Evolutionary conservation across 164 flowering plant species (phyloP).

Genomic region (Aristolochia contorta): DNA sequence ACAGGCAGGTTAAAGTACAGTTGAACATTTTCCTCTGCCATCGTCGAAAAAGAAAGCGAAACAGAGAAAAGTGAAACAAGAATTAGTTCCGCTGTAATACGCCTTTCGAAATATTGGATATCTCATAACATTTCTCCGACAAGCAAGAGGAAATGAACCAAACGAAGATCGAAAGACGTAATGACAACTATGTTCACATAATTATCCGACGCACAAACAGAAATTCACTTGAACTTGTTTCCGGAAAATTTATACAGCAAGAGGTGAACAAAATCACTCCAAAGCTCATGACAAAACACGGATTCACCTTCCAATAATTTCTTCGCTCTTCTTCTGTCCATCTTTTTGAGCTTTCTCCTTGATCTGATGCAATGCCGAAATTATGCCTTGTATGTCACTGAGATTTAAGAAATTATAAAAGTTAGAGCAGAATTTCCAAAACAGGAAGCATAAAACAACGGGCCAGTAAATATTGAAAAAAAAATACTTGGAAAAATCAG

Average conservation of each 20-base stretch:
- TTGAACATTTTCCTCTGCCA: too few relatives aligned
- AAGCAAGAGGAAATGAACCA: too few relatives aligned
- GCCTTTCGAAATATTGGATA: too few relatives aligned
- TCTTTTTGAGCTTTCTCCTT: constrained; percentile 74
- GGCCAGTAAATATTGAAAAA: neutral
- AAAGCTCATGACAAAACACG: constrained; percentile 3
- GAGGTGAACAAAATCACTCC: neutral
- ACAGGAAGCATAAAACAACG: neutral
- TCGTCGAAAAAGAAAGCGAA: too few relatives aligned
- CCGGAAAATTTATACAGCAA: neutral
- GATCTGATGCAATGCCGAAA: constrained; percentile 76
- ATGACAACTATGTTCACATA: too few relatives aligned
- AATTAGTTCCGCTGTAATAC: too few relatives aligned
- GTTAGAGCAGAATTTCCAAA: neutral
- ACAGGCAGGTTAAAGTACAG: too few relatives aligned
- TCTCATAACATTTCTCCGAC: too few relatives aligned
- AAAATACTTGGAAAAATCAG: constrained; percentile 48
- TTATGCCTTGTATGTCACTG: constrained; percentile 79
- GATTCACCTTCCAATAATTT: constrained; percentile 68
- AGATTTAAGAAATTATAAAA: constrained; percentile 9
- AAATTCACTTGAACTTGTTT: neutral
- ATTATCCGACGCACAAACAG: neutral
- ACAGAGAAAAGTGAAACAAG: too few relatives aligned
- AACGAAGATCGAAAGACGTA: too few relatives aligned
- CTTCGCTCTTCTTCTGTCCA: constrained; percentile 83